A percentile compares a stretch with the other conserved stretches of the same genome.
These are phyloP conservation scores for Millerozyma acaciae DNA, from an alignment of 805 yeast genomes.

Conservation along the genomic window DNA sequence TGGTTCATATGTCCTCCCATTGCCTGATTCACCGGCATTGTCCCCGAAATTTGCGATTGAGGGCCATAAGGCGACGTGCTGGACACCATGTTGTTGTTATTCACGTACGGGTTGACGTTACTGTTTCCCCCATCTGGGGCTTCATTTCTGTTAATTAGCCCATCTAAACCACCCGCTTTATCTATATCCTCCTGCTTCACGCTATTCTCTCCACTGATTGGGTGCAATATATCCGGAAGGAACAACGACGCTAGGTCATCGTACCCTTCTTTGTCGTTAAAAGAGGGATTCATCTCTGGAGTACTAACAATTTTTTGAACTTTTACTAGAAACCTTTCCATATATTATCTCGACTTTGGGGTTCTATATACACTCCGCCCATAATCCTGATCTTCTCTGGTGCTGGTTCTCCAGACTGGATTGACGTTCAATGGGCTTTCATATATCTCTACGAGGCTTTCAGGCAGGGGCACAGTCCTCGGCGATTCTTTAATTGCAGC, in stretches of 20 bases:
- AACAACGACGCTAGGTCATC: constrained; percentile 42
- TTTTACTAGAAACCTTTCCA: too few species aligned
- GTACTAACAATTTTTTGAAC: too few species aligned
- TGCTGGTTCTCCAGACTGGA: too few species aligned
- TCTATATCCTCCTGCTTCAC: constrained; percentile 10
- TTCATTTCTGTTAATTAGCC: not conserved
- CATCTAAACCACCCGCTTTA: constrained; percentile 1
- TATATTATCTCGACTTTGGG: too few species aligned
- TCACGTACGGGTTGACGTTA: constrained; percentile 19
- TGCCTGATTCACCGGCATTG: not conserved
- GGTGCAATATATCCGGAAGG: constrained; percentile 36
- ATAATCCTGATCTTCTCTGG: too few species aligned
- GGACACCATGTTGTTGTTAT: constrained; percentile 15
- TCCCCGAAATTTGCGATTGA: constrained; percentile 4
- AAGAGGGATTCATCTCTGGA: constrained; percentile 1
- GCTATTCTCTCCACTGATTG: constrained; percentile 3
- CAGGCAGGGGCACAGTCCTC: too few species aligned
- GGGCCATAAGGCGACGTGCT: constrained; percentile 2
- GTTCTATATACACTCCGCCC: too few species aligned
- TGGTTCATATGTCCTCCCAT: constrained; percentile 19
- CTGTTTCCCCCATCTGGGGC: constrained; percentile 1
- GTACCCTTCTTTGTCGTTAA: constrained; percentile 18
- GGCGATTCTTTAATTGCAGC: too few species aligned
- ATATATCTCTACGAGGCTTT: too few species aligned
- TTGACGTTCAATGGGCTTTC: too few species aligned